phyloP scores from a whole-genome alignment of 768 basidiomycete genomes.

The Leccinum subtestaceum region DNA sequence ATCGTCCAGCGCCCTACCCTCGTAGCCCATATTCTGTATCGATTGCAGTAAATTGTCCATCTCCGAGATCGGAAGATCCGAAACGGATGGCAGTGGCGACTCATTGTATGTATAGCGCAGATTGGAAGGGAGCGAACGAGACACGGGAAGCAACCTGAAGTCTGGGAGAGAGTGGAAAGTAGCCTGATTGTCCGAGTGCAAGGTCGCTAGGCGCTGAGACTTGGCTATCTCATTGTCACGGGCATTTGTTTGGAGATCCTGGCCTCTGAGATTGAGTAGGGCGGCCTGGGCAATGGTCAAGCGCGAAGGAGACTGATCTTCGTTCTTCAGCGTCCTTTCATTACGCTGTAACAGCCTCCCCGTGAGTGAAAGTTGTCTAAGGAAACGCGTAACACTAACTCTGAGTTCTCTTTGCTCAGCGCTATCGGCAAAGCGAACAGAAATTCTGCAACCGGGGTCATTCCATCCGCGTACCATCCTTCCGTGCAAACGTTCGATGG shows the following conservation, averaged over 20 bases:
- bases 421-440: slow-evolving; percentile 78
- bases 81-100: slow-evolving; percentile 15
- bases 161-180: neutral
- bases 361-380: slow-evolving; percentile 1
- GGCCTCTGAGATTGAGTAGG: slow-evolving; percentile 70
- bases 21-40: slow-evolving; percentile 26
- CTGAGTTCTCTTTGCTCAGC: slow-evolving; percentile 74
- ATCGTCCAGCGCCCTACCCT: slow-evolving; percentile 13
- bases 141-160: slow-evolving; percentile 11
- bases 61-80: slow-evolving; percentile 30
- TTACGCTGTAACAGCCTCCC: slow-evolving; percentile 43
- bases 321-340: slow-evolving; percentile 60
- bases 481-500: slow-evolving; percentile 75
- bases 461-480: slow-evolving; percentile 79
- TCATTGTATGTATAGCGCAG: slow-evolving; percentile 17
- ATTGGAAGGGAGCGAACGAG: slow-evolving; percentile 22
- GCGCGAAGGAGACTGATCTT: slow-evolving; percentile 58
- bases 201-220: slow-evolving; percentile 8
- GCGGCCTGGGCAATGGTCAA: slow-evolving; percentile 79
- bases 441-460: slow-evolving; percentile 72
- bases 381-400: slow-evolving; percentile 39
- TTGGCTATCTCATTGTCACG: slow-evolving; percentile 7
- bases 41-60: slow-evolving; percentile 41
- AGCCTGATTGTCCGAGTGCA: slow-evolving; percentile 3
- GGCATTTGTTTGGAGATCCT: slow-evolving; percentile 40